These are phyloP conservation scores for Backusella macrospora DNA, from an alignment of 192 early-diverging fungal species.

Conservation along the genomic window DNA sequence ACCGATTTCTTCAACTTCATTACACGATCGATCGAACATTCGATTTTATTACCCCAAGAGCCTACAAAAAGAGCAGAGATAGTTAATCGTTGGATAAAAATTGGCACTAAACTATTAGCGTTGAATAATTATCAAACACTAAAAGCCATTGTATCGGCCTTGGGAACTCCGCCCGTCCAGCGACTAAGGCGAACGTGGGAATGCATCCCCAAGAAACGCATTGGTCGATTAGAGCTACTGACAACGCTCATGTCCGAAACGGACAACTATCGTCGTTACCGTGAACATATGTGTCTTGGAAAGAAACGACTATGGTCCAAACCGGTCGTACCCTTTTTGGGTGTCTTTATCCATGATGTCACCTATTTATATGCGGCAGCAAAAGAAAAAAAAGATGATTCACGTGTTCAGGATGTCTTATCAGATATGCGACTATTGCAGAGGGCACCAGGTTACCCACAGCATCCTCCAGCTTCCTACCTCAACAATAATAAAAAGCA, in stretches of 20 bases:
- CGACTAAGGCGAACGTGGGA: slow-evolving; percentile 75
- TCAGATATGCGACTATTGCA: slow-evolving; percentile 58
- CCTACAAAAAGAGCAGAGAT: slow-evolving; percentile 59
- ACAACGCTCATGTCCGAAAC: slow-evolving; percentile 65
- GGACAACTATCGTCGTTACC: slow-evolving; percentile 73
- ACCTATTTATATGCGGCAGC: slow-evolving; percentile 70
- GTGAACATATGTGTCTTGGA: slow-evolving; percentile 53
- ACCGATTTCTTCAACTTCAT: slow-evolving; percentile 85
- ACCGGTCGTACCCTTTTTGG: slow-evolving; percentile 74
- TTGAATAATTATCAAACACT: slow-evolving; percentile 73
- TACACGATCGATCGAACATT: slow-evolving; percentile 72
- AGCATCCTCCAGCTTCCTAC: slow-evolving; percentile 49
- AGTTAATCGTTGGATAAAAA: slow-evolving; percentile 74
- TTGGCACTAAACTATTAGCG: slow-evolving; percentile 57
- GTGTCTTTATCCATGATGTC: slow-evolving; percentile 77
- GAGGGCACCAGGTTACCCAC: slow-evolving; percentile 57
- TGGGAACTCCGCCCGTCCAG: slow-evolving; percentile 70
- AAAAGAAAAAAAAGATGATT: slow-evolving; percentile 55
- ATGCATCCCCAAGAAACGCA: slow-evolving; percentile 66
- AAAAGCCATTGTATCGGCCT: slow-evolving; percentile 68
- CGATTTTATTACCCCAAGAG: slow-evolving; percentile 64
- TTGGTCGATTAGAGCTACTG: slow-evolving; percentile 56
- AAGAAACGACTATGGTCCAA: slow-evolving; percentile 35
- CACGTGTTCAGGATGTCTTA: slow-evolving; percentile 62
- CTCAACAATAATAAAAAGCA: slow-evolving; percentile 51